These are phyloP conservation scores for Aspergillus quadrilineatus DNA, from an alignment of 2,329 filamentous ascomycete species.

Conservation along the genomic window DNA sequence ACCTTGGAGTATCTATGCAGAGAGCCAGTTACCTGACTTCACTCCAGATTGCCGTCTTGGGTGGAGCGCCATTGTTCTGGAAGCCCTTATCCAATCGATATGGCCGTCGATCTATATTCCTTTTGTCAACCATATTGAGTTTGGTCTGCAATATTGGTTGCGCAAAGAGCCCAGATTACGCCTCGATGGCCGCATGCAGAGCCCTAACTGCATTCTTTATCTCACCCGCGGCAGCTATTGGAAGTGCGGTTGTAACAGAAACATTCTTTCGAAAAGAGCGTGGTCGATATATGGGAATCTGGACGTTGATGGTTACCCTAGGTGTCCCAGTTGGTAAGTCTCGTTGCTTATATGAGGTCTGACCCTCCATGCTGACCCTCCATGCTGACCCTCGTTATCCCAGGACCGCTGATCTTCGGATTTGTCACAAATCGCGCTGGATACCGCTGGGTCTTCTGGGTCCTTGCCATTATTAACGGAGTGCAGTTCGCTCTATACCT, in stretches of 20 bases:
- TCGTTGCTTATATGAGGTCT: neutral
- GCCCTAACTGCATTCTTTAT: constrained; percentile 59
- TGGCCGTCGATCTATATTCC: constrained; percentile 56
- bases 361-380: constrained; percentile 9
- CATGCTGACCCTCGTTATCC: constrained; percentile 13
- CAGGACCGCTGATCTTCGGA: constrained; percentile 39
- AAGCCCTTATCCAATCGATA: constrained; percentile 55
- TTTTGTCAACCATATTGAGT: constrained; percentile 52
- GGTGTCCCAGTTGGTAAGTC: constrained; percentile 45
- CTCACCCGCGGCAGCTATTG: constrained; percentile 54
- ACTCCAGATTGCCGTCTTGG: constrained; percentile 56
- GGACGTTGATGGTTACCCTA: constrained; percentile 55
- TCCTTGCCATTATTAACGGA: constrained; percentile 58
- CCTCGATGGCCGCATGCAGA: constrained; percentile 51
- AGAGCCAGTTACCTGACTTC: constrained; percentile 55
- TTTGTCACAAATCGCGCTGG: constrained; percentile 52
- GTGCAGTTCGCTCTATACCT: constrained; percentile 59
- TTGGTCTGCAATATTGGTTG: constrained; percentile 57
- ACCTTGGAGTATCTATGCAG: constrained; percentile 51
- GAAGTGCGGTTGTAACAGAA: constrained; percentile 58
- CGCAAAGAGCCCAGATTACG: constrained; percentile 52
- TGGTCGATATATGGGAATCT: constrained; percentile 57
- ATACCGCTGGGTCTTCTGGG: constrained; percentile 62
- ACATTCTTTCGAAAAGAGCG: constrained; percentile 58
- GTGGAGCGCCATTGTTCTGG: constrained; percentile 57